Evolutionary conservation across 2,329 filamentous ascomycete species (phyloP).

Genomic region (Hymenoscyphus linearis): DNA sequence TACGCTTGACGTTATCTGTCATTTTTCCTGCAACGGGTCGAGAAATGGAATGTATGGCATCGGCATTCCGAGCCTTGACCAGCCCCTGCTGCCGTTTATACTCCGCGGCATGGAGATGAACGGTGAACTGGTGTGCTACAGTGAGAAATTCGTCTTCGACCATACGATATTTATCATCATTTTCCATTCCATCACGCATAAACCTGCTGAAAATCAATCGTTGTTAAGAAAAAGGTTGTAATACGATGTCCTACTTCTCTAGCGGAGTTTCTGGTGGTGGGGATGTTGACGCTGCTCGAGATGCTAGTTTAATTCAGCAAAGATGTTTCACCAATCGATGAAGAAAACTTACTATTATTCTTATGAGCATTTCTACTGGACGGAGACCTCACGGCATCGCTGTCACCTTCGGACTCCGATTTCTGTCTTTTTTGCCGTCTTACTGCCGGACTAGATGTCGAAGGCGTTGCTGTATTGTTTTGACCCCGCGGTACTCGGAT

Average conservation of each 20-base stretch:
- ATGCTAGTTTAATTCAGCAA: slow-evolving; percentile 8
- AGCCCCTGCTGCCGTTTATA: slow-evolving; percentile 62
- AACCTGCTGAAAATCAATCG: slow-evolving; percentile 23
- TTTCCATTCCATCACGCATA: slow-evolving; percentile 58
- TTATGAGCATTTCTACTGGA: neutral
- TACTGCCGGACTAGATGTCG: neutral
- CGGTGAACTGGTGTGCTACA: slow-evolving; percentile 64
- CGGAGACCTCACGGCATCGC: neutral
- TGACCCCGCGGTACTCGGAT: slow-evolving; percentile 7
- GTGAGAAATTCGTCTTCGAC: slow-evolving; percentile 75
- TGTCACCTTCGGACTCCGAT: slow-evolving; percentile 7
- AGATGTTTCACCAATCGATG: neutral
- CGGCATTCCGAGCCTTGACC: slow-evolving; percentile 50
- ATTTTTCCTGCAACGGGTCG: slow-evolving; percentile 34
- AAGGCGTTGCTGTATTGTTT: neutral
- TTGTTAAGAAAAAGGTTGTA: neutral
- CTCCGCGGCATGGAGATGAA: slow-evolving; percentile 71
- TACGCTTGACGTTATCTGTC: slow-evolving; percentile 27
- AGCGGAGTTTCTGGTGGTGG: slow-evolving; percentile 44
- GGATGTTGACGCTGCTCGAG: slow-evolving; percentile 44
- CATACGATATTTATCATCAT: slow-evolving; percentile 75
- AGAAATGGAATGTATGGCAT: slow-evolving; percentile 36
- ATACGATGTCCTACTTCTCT: slow-evolving; percentile 38
- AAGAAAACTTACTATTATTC: neutral
- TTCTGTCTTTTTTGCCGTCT: slow-evolving; percentile 17